Evolutionary conservation across 768 basidiomycete species (phyloP).

Genomic region (Cyathus striatus): DNA sequence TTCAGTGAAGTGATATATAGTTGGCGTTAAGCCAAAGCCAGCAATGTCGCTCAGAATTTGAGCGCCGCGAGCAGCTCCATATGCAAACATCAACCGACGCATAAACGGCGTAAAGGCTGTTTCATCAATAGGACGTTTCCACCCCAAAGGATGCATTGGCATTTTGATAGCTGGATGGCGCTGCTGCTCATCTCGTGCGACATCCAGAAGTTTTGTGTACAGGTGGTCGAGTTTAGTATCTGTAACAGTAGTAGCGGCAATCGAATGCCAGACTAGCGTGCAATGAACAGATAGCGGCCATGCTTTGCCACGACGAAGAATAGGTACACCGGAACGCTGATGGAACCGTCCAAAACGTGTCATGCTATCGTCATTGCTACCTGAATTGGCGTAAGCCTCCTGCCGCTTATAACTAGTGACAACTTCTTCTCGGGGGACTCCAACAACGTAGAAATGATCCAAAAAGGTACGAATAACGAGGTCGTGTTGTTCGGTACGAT

Average conservation of each 20-base stretch:
- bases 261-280: slow-evolving; percentile 35
- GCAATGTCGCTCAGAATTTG: slow-evolving; percentile 51
- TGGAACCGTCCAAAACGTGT: slow-evolving; percentile 1
- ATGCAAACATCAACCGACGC: slow-evolving; percentile 24
- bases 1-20: slow-evolving; percentile 43
- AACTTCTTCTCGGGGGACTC: slow-evolving; percentile 41
- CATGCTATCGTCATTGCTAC: background rate
- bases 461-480: slow-evolving; percentile 41
- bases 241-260: slow-evolving; percentile 17
- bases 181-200: too few relatives aligned
- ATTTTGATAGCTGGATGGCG: too few relatives aligned
- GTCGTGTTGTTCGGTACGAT: slow-evolving; percentile 14
- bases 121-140: slow-evolving; percentile 20
- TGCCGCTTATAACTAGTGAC: slow-evolving; percentile 12
- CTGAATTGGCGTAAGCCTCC: too few relatives aligned
- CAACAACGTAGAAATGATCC: slow-evolving; percentile 45
- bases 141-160: too few relatives aligned
- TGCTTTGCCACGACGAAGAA: slow-evolving; percentile 16
- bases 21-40: slow-evolving; percentile 36
- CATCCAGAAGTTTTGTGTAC: slow-evolving; percentile 41
- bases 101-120: slow-evolving; percentile 53
- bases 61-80: slow-evolving; percentile 25
- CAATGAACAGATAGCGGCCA: slow-evolving; percentile 28
- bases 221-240: slow-evolving; percentile 24
- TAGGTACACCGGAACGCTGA: slow-evolving; percentile 4